Evolutionary conservation across 2,329 filamentous ascomycete genomes (phyloP).

Genomic region (Talaromyces sp.): DNA sequence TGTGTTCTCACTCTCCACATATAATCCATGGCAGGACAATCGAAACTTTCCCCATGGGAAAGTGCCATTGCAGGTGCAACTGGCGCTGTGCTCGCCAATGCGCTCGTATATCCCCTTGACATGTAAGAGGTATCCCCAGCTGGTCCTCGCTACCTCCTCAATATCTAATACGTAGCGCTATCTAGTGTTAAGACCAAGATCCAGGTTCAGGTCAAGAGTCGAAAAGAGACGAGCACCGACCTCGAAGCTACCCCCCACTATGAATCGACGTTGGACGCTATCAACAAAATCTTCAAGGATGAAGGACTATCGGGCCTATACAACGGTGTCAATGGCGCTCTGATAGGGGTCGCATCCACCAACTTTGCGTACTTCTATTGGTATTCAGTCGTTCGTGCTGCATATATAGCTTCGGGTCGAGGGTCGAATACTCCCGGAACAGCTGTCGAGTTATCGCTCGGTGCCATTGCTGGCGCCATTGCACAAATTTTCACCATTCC

Average conservation of each 20-base stretch:
- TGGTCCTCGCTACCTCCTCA: background rate
- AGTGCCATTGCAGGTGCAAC: conserved; percentile 87
- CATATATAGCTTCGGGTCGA: conserved; percentile 65
- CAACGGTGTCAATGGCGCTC: conserved; percentile 77
- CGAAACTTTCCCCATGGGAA: conserved; percentile 87
- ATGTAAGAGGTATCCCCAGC: conserved; percentile 61
- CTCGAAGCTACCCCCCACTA: conserved; percentile 65
- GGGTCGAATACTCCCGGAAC: conserved; percentile 68
- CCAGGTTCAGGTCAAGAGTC: conserved; percentile 83
- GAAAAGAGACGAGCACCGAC: conserved; percentile 44
- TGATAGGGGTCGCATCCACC: conserved; percentile 90
- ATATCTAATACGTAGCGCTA: conserved; percentile 20
- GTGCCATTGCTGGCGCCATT: conserved; percentile 81
- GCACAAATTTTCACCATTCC: conserved; percentile 97
- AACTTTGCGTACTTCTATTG: conserved; percentile 99
- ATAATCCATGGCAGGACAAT: conserved; percentile 51
- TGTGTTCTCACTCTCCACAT: background rate
- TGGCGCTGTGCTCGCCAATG: conserved; percentile 91
- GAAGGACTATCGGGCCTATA: conserved; percentile 85
- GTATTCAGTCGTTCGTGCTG: conserved; percentile 81
- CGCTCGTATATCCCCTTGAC: conserved; percentile 91
- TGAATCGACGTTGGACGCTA: conserved; percentile 79
- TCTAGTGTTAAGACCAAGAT: conserved; percentile 88
- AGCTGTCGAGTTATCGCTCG: conserved; percentile 75
- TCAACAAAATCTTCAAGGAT: conserved; percentile 73